Evolutionary conservation across 2,329 filamentous ascomycete genomes (phyloP), one percentile per base, ranked within the genome.

Genomic region (Teratosphaeria destructans): DNA sequence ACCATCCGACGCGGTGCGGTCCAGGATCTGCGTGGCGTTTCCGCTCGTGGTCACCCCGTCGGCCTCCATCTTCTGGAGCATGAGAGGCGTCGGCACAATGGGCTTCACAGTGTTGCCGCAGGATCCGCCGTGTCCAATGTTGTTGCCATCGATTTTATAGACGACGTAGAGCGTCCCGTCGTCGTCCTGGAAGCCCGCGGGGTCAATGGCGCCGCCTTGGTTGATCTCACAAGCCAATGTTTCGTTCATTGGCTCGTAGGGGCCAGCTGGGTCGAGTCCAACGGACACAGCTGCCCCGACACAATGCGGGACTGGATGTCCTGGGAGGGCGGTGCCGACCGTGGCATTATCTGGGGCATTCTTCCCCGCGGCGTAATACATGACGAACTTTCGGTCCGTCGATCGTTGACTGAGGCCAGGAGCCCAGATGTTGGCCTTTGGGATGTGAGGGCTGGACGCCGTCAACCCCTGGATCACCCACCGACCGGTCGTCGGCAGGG

Each of bases 81-180:
- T 69, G 59, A 74, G 70, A 1, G 71, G 72, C 0, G 71, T 73
- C 5, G 61, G 55, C 1, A 59, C 19, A 7, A 68, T 60, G 7
- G 70, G 71, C 5, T 52, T 12, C 1, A 63, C 54, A 0, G 61
- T 69, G 61, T 73, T 74, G 54, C 67, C 67, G 60, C 71, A 73
- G n/a, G 55, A 43, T 14, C 69, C 68, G 37, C 70, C 69, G 49
- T 71, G 61, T 11, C 69, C 66, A 54, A 70, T 63, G 63, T 70
- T 71, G 64, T 74, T 73, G 47, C 72, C 72, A 61, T 74, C 71
- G 54, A 73, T 60, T 60, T 74, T 74, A 60, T 67, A 74, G 26
- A 65, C 61, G 3, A 72, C 52, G 60, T 67, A 74, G n/a, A 72
- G 60, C 0, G 63, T 65, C 32, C 60, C 65, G 56, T 70, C 65